A percentile compares a stretch with the other conserved stretches of the same genome.
Conservation (phyloP, 768 basidiomycete genomes). For the Crassisporium funariophilum region DNA sequence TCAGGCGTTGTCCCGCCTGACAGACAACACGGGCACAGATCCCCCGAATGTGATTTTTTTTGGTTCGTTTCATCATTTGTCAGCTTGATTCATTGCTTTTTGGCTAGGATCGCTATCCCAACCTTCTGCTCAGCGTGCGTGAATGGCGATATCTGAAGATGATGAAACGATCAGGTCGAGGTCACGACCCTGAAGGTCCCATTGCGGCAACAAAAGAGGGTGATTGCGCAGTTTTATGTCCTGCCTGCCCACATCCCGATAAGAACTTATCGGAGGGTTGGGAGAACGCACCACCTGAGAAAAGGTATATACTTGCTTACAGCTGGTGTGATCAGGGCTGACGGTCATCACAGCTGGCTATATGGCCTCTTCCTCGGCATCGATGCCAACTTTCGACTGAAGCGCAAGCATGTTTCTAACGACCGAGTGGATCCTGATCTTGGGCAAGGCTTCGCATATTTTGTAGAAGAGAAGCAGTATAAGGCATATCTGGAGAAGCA, state of each 20-base stretch:
- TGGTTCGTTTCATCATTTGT: neutral
- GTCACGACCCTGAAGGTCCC: slow-evolving; percentile 16
- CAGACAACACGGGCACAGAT: slow-evolving; percentile 28
- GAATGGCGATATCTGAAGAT: slow-evolving; percentile 16
- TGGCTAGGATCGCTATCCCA: slow-evolving; percentile 2
- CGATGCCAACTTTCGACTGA: slow-evolving; percentile 31
- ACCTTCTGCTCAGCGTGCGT: slow-evolving; percentile 12
- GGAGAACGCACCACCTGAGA: slow-evolving; percentile 9
- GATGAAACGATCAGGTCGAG: slow-evolving; percentile 16
- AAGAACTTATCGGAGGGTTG: slow-evolving; percentile 20
- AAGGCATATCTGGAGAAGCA: slow-evolving; percentile 22
- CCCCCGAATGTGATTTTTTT: slow-evolving; percentile 20
- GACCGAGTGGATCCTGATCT: slow-evolving; percentile 29
- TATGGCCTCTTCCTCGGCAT: slow-evolving; percentile 26
- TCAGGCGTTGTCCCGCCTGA: slow-evolving; percentile 19
- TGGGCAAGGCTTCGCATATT: slow-evolving; percentile 29
- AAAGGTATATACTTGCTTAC: slow-evolving; percentile 2
- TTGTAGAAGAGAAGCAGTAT: slow-evolving; percentile 27
- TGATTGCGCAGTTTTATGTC: slow-evolving; percentile 22
- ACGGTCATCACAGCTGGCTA: slow-evolving; percentile 15
- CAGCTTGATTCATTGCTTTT: neutral
- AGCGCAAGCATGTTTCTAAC: slow-evolving; percentile 26
- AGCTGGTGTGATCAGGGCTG: neutral
- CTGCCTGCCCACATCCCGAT: slow-evolving; percentile 24
- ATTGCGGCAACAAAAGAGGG: slow-evolving; percentile 14